Percentiles rank a stretch among this genome's conserved stretches.
These are phyloP conservation scores for Arabidopsis arenosa DNA, from an alignment of 345 rosid species.

Conservation along the genomic window DNA sequence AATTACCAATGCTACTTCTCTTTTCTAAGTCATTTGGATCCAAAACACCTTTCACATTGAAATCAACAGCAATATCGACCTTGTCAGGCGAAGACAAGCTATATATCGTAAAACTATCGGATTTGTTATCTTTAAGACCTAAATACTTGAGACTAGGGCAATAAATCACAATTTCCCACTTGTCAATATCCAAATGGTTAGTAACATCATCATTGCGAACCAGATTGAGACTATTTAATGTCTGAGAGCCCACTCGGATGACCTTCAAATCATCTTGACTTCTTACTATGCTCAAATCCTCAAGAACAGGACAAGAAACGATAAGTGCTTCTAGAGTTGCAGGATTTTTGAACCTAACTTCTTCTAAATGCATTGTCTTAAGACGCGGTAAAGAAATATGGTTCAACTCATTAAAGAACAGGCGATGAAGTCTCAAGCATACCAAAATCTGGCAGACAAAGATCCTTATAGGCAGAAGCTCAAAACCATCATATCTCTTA, in stretches of 20 bases:
- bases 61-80: conserved; percentile 11
- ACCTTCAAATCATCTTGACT: not conserved
- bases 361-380: conserved; percentile 10
- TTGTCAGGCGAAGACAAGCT: not conserved
- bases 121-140: not conserved
- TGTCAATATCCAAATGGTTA: not conserved
- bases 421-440: not conserved
- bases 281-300: conserved; percentile 14
- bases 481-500: not conserved
- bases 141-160: not conserved
- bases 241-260: conserved; percentile 2
- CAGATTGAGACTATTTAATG: not conserved
- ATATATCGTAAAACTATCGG: not conserved
- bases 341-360: not conserved
- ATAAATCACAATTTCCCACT: conserved; percentile 18
- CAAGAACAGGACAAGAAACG: conserved; percentile 10
- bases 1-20: conserved; percentile 1
- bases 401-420: not conserved
- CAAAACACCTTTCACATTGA: not conserved
- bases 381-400: not conserved
- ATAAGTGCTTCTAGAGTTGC: not conserved
- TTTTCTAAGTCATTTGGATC: not conserved
- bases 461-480: not conserved
- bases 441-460: conserved; percentile 6
- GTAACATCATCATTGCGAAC: not conserved